phyloP scores from a whole-genome alignment of 2,329 filamentous ascomycete species.

The Aspergillus pseudoviridinutans region DNA sequence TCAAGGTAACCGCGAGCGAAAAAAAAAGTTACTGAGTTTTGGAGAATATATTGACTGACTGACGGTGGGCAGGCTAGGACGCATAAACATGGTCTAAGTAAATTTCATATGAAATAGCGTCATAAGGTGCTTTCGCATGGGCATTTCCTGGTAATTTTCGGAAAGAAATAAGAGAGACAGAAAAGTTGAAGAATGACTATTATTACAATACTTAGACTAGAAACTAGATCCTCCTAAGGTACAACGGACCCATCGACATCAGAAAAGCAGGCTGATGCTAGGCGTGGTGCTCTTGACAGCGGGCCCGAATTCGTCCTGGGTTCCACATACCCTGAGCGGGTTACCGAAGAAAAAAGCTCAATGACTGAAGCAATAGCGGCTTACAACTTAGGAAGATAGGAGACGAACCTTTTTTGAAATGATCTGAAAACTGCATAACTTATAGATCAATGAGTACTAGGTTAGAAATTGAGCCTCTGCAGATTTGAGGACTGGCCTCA shows the following conservation, averaged over 20 bases:
- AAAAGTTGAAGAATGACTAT: background rate
- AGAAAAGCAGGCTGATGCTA: background rate
- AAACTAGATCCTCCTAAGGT: background rate
- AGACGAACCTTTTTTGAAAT: no score
- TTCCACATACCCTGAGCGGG: conserved; percentile 8
- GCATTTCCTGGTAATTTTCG: background rate
- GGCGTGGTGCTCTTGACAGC: conserved; percentile 15
- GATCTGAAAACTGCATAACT: background rate
- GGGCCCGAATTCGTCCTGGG: conserved; percentile 10
- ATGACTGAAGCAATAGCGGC: no score
- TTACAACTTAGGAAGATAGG: background rate
- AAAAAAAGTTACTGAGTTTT: background rate
- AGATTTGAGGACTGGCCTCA: background rate
- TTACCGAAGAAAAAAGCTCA: background rate
- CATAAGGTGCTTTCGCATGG: background rate
- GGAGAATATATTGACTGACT: background rate
- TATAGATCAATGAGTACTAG: background rate
- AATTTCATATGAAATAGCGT: background rate
- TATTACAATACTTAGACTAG: background rate
- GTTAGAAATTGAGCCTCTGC: background rate
- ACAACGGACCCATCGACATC: background rate
- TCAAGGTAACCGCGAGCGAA: background rate
- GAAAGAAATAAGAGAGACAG: background rate
- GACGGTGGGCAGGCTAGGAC: background rate
- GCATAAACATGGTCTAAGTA: background rate